Evolutionary conservation across 495 filamentous ascomycete genomes (phyloP).

Genomic region (Penicillium malachiteum): DNA sequence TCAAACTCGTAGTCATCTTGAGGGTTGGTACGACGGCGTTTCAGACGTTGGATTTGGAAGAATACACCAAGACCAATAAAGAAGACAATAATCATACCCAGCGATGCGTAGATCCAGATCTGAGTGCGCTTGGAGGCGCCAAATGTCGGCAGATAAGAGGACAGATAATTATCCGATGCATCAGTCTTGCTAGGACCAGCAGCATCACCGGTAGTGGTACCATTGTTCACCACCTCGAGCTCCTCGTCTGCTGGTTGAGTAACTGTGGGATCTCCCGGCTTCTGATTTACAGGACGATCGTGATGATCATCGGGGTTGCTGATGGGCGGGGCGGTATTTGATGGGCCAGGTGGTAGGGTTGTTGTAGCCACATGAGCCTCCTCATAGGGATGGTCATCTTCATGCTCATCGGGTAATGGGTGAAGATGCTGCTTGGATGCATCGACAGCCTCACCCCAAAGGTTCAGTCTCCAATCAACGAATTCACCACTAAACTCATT

Average conservation of each 20-base stretch:
- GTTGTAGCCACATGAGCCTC: conserved; percentile 54
- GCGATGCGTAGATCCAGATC: conserved; percentile 89
- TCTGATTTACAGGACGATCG: conserved; percentile 71
- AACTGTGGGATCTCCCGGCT: conserved; percentile 37
- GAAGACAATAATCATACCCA: conserved; percentile 82
- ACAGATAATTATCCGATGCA: conserved; percentile 63
- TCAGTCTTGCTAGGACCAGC: conserved; percentile 42
- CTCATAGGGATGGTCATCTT: conserved; percentile 76
- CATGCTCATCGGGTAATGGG: conserved; percentile 80
- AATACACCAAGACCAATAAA: conserved; percentile 76
- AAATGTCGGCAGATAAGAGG: conserved; percentile 92
- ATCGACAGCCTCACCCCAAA: conserved; percentile 89
- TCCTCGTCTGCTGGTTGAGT: conserved; percentile 15
- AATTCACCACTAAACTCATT: conserved; percentile 78
- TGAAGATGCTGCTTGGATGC: conserved; percentile 64
- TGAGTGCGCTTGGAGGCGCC: conserved; percentile 87
- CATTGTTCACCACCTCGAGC: conserved; percentile 17
- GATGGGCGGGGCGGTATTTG: conserved; percentile 38
- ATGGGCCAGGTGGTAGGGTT: conserved; percentile 45
- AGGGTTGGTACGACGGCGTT: conserved; percentile 68
- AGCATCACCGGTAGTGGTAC: conserved; percentile 30
- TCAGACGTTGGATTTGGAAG: conserved; percentile 73
- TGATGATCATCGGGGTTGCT: conserved; percentile 66
- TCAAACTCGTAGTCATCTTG: conserved; percentile 94
- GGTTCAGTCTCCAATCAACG: conserved; percentile 87